Base-by-base conservation (phyloP, 176 grass and related monocot species). In the Puya raimondii region DNA sequence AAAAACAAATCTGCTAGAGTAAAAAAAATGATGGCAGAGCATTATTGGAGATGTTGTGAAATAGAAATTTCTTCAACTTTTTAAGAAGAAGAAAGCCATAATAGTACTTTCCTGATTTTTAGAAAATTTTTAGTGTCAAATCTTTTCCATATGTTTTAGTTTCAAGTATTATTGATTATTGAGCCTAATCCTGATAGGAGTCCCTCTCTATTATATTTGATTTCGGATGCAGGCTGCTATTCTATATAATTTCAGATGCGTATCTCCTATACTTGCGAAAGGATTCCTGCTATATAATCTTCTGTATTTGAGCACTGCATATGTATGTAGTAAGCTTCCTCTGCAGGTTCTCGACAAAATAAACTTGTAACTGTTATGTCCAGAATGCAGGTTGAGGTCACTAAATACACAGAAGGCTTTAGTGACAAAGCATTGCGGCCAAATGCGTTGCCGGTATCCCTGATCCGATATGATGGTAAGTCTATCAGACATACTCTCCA, bases 351-450 rank as follows among this genome's bases (percentile, higher is more conserved):
- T 66, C 15, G 12, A 66, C 64, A 47, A 14, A 47, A 15, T 47
- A 29, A 33, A 66, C 49, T 70, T 51, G 50, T 9, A 15, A 23
- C 67, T 66, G 65, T 49, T 25, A 63, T 12, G 23, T 58, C 47
- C 88, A 96, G 91, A 82, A 99, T 99, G 94, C 94, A 99, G 15
- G 94, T 99, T 77, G 94, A 99, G 94, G 94, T 99, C 68, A 99
- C 89, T 84, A 99, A 99, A 79, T 90, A 93, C 74, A 99, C 87
- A 77, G 94, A 99, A 80, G 94, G 94, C 68, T 72, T 90, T 23
- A 99, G 82, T 73, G 87, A 99, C 21, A 99, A 91, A 83, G 84
- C 58, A 17, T 72, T 99, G 78, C 82, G 94, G 16, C 94, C 94
- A 61, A 99, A 99, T 79, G 86, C 88, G 65, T 52, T 99, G 83